Base-by-base conservation (phyloP, 495 filamentous ascomycete species). In the Aspergillus homomorphus region DNA sequence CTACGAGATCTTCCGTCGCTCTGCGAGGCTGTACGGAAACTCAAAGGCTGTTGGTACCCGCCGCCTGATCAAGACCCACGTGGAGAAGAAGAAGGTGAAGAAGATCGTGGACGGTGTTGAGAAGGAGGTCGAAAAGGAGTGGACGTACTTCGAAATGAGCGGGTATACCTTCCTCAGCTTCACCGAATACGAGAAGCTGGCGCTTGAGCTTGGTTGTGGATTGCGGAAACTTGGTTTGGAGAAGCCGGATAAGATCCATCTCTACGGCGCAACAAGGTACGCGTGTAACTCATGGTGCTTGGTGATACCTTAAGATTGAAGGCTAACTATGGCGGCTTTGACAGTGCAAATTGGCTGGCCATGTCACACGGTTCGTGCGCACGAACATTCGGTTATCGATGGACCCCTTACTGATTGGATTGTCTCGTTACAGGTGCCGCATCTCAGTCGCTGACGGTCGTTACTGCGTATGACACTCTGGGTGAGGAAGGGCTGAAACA, bases 401-500 rank as follows among this genome's bases (percentile, higher is more conserved):
- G 30, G 45, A 44, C 9, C 33, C 42, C 18, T n/a, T 22, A 30
- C 45, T 51, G 20, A 60, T 46, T n/a, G 46, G 9, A 49, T 51
- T 16, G 10, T 28, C 26, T 46, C 55, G 19, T 9, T 52, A 51
- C 48, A 75, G 73, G 73, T 49, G 87, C 87, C 66, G 80, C 86
- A 44, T 95, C 94, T n/a, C 95, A 99, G 76, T 93, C 91, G 9
- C 82, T 98, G 70, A 84, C 91, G 50, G 93, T 98, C 60, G 94
- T 98, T 41, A 99, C 95, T 24, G 93, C 95, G 3, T 99, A 99
- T 70, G 94, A 98, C 74, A 97, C 93, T 9, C 85, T 98, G 24
- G 94, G 94, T 28, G 91, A 96, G 75, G 91, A 95, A 60, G 94
- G 94, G 30, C 74, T 98, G 65, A 86, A 85, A 71, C 93, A 98